Evolutionary conservation across 2,329 filamentous ascomycete genomes (phyloP).

Genomic region (Xylariaceae sp.): DNA sequence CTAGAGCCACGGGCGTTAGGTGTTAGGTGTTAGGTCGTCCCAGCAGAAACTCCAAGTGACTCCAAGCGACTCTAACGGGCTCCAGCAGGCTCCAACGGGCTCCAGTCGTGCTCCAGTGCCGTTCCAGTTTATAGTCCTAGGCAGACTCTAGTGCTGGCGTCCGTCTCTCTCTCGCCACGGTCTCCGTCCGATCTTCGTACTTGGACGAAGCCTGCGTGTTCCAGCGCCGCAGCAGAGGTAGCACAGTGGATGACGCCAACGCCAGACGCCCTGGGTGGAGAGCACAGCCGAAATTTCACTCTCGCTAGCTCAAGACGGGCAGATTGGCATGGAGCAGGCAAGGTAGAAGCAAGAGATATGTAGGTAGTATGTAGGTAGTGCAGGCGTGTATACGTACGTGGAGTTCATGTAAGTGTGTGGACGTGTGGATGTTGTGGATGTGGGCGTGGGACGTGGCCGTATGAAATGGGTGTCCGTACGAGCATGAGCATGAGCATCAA

Average conservation of each 20-base stretch:
- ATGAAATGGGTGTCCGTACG: too few relatives aligned
- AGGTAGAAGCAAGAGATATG: not conserved
- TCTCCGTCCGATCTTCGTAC: not conserved
- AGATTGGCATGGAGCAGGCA: not conserved
- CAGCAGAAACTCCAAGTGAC: too few relatives aligned
- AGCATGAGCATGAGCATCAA: too few relatives aligned
- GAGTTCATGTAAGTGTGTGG: not conserved
- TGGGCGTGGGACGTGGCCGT: too few relatives aligned
- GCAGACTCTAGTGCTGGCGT: not conserved
- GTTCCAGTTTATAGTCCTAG: not conserved
- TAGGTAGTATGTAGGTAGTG: not conserved
- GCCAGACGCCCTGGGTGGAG: constrained; percentile 2
- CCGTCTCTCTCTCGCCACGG: constrained; percentile 10
- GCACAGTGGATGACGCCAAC: constrained; percentile 9
- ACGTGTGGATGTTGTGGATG: not conserved
- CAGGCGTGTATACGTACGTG: not conserved
- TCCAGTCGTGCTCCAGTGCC: not conserved
- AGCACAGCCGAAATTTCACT: constrained; percentile 7
- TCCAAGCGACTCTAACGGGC: too few relatives aligned
- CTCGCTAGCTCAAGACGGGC: not conserved
- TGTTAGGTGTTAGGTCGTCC: not conserved
- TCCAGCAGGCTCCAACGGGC: not conserved
- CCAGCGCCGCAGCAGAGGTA: not conserved
- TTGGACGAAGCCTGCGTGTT: constrained; percentile 3
- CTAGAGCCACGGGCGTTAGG: not conserved